Evolutionary conservation across 805 yeast genomes (phyloP).

Genomic region (Yarrowia sp.): DNA sequence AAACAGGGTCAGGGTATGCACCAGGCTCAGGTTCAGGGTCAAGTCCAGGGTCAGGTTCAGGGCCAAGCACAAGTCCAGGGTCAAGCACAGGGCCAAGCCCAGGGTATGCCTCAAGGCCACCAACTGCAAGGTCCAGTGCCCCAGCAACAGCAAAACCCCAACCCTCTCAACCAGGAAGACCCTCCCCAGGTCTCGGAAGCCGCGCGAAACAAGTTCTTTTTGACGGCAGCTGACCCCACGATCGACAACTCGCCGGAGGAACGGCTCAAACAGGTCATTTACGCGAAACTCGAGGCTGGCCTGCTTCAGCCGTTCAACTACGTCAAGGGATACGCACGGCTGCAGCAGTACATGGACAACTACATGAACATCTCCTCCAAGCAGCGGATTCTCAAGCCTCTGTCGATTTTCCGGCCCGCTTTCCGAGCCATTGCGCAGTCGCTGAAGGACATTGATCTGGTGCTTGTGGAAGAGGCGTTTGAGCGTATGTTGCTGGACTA

Average conservation of each 20-base stretch:
- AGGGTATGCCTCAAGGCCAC: neutral
- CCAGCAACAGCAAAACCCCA: neutral
- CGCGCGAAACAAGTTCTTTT: constrained; percentile 86
- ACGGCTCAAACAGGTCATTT: constrained; percentile 84
- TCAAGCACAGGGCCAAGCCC: neutral
- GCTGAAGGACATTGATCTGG: constrained; percentile 83
- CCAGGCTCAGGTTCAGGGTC: neutral
- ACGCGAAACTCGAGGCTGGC: constrained; percentile 93
- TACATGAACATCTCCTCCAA: constrained; percentile 82
- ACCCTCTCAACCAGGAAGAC: neutral
- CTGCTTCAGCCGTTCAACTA: constrained; percentile 87
- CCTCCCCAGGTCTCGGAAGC: constrained; percentile 36
- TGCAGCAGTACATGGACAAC: constrained; percentile 87
- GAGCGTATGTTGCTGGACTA: constrained; percentile 91
- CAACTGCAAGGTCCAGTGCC: neutral
- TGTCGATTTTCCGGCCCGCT: constrained; percentile 84
- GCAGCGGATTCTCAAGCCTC: constrained; percentile 79
- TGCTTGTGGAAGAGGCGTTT: constrained; percentile 87
- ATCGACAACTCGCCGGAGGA: constrained; percentile 93
- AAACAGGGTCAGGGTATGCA: neutral
- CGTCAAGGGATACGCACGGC: constrained; percentile 86
- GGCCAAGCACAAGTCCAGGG: neutral
- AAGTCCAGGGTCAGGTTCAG: neutral
- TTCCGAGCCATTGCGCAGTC: constrained; percentile 90
- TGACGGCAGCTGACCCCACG: constrained; percentile 96